Conservation (phyloP, 2,329 filamentous ascomycete species). For the Xylariaceae sp. region DNA sequence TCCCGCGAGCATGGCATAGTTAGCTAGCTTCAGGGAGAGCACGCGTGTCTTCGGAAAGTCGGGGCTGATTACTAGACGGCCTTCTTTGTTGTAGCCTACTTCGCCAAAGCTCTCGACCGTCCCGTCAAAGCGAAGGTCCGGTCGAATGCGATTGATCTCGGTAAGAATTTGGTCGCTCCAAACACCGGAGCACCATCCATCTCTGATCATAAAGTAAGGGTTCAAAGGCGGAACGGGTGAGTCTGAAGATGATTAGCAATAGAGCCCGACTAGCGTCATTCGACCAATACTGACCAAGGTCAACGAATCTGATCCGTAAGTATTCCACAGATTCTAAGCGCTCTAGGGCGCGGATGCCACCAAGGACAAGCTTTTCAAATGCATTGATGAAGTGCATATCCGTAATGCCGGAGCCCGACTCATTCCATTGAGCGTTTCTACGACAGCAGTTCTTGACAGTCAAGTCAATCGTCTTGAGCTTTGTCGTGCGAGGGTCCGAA, state of each 20-base stretch:
- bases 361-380: slow-evolving; percentile 65
- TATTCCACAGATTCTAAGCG: slow-evolving; percentile 56
- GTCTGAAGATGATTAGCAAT: slow-evolving; percentile 39
- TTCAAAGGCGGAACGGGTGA: slow-evolving; percentile 67
- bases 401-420: slow-evolving; percentile 65
- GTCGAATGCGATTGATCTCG: slow-evolving; percentile 55
- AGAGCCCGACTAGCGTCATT: no score
- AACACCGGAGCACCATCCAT: slow-evolving; percentile 61
- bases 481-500: slow-evolving; percentile 43
- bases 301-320: slow-evolving; percentile 69
- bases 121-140: slow-evolving; percentile 55
- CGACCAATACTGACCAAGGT: slow-evolving; percentile 49
- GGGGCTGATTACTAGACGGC: slow-evolving; percentile 51
- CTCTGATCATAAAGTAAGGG: slow-evolving; percentile 64
- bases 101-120: slow-evolving; percentile 62
- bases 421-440: slow-evolving; percentile 48
- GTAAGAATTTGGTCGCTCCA: slow-evolving; percentile 67
- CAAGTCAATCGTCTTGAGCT: slow-evolving; percentile 63
- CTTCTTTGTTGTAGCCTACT: slow-evolving; percentile 55
- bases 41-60: slow-evolving; percentile 50
- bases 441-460: slow-evolving; percentile 73
- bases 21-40: slow-evolving; percentile 52
- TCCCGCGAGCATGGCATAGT: slow-evolving; percentile 48
- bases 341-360: slow-evolving; percentile 57
- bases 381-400: slow-evolving; percentile 68